Percentiles rank a stretch among this genome's conserved stretches.
Conservation (phyloP, 2,329 filamentous ascomycete genomes). For the Diaporthe vexans region DNA sequence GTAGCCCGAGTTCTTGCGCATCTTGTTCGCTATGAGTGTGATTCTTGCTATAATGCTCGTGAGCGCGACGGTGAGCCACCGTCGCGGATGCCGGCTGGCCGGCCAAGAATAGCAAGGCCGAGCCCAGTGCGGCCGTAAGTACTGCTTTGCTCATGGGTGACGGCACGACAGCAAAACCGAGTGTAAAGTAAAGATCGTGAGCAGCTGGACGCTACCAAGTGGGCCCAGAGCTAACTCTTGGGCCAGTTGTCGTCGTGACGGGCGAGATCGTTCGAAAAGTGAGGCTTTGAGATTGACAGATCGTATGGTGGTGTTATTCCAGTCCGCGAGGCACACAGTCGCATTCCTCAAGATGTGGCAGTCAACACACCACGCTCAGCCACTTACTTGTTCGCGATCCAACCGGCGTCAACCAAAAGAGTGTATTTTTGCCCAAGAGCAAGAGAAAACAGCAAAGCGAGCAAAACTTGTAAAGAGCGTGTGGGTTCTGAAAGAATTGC, state of each 20-base stretch:
- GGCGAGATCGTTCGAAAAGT: neutral
- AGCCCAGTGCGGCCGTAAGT: slow-evolving; percentile 63
- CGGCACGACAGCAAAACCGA: slow-evolving; percentile 36
- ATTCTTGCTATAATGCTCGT: slow-evolving; percentile 50
- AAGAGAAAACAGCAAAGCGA: slow-evolving; percentile 19
- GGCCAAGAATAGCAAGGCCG: slow-evolving; percentile 63
- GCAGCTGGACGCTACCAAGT: slow-evolving; percentile 38
- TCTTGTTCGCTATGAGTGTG: slow-evolving; percentile 51
- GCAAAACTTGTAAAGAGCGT: slow-evolving; percentile 5
- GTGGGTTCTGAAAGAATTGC: slow-evolving; percentile 34
- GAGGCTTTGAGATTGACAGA: slow-evolving; percentile 34
- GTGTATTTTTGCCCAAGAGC: slow-evolving; percentile 36
- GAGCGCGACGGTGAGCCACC: slow-evolving; percentile 56
- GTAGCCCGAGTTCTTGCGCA: slow-evolving; percentile 36
- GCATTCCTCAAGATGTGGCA: slow-evolving; percentile 36
- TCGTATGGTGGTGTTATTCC: slow-evolving; percentile 31
- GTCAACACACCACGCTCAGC: slow-evolving; percentile 25
- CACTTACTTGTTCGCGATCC: slow-evolving; percentile 16
- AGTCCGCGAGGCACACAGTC: slow-evolving; percentile 31
- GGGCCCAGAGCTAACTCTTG: neutral
- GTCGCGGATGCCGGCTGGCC: slow-evolving; percentile 55
- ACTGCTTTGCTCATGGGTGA: slow-evolving; percentile 67
- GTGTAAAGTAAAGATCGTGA: slow-evolving; percentile 41
- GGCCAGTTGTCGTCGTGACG: slow-evolving; percentile 7
- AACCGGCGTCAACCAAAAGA: slow-evolving; percentile 33